Conservation (phyloP, 495 filamentous ascomycete genomes). For the Lophium mytilinum region DNA sequence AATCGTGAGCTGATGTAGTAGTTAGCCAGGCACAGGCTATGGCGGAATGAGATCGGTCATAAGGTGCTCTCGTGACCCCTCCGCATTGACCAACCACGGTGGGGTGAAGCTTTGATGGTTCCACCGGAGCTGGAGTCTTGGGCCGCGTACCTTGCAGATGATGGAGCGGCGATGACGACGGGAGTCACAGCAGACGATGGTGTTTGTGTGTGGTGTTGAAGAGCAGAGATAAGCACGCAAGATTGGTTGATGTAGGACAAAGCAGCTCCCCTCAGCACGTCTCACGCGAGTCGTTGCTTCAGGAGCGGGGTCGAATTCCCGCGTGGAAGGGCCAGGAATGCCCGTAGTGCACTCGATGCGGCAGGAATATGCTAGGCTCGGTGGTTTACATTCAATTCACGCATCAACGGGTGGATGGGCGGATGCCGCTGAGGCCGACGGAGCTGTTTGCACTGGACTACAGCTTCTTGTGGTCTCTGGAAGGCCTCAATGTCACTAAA, state of each 20-base stretch:
- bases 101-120: conserved; percentile 9
- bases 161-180: background rate
- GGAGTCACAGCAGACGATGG: background rate
- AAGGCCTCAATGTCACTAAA: too few relatives aligned
- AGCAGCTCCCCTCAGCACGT: background rate
- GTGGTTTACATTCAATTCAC: too few relatives aligned
- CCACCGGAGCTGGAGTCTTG: background rate
- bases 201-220: background rate
- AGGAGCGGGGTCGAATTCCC: conserved; percentile 13
- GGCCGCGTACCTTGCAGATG: conserved; percentile 20
- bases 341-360: too few relatives aligned
- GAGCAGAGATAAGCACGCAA: background rate
- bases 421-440: too few relatives aligned
- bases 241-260: background rate
- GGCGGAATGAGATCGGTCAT: conserved; percentile 11
- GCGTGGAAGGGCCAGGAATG: background rate
- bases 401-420: too few relatives aligned
- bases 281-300: conserved; percentile 3
- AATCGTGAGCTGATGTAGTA: conserved; percentile 16
- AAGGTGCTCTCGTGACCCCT: conserved; percentile 13
- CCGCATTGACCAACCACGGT: conserved; percentile 15
- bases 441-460: too few relatives aligned
- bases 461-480: too few relatives aligned
- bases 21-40: background rate
- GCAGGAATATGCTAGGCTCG: too few relatives aligned